Evolutionary conservation across 257 asterid genomes (phyloP).

Genomic region (Leptodermis oblonga): DNA sequence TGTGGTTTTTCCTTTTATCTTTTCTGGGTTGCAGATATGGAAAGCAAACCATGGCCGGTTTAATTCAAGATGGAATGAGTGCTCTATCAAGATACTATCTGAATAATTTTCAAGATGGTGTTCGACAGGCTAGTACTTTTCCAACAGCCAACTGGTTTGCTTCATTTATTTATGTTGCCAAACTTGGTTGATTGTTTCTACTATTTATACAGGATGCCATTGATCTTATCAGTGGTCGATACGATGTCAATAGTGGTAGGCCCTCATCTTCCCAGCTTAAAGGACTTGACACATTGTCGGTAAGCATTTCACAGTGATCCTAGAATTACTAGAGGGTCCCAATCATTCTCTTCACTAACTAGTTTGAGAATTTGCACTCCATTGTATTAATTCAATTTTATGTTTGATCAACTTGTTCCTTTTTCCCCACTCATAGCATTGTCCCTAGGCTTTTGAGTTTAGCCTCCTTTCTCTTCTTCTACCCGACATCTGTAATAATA

Average conservation of each 20-base stretch:
- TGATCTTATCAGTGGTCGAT: constrained; percentile 89
- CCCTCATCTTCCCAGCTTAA: constrained; percentile 55
- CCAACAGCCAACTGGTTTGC: neutral
- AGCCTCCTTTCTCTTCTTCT: neutral
- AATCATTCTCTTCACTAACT: neutral
- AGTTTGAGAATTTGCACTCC: neutral
- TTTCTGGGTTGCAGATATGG: constrained; percentile 57
- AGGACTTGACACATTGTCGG: constrained; percentile 66
- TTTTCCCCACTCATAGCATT: neutral
- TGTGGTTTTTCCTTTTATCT: constrained; percentile 1
- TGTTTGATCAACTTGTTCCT: neutral
- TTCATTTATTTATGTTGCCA: neutral
- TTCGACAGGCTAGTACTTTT: constrained; percentile 62
- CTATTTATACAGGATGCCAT: constrained; percentile 64
- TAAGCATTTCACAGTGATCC: constrained; percentile 32
- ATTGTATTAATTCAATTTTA: neutral
- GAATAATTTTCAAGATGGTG: constrained; percentile 91
- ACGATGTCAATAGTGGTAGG: constrained; percentile 50
- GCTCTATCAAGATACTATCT: constrained; percentile 89
- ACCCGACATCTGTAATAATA: too few relatives aligned
- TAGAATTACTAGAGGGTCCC: neutral
- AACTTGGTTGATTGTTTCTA: neutral
- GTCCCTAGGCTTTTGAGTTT: neutral
- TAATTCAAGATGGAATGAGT: constrained; percentile 86
- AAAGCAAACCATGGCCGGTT: constrained; percentile 83